A percentile compares a stretch with the other conserved stretches of the same genome.
Evolutionary conservation across 257 asterid genomes (phyloP).

Genomic region (Fraxinus excelsior): DNA sequence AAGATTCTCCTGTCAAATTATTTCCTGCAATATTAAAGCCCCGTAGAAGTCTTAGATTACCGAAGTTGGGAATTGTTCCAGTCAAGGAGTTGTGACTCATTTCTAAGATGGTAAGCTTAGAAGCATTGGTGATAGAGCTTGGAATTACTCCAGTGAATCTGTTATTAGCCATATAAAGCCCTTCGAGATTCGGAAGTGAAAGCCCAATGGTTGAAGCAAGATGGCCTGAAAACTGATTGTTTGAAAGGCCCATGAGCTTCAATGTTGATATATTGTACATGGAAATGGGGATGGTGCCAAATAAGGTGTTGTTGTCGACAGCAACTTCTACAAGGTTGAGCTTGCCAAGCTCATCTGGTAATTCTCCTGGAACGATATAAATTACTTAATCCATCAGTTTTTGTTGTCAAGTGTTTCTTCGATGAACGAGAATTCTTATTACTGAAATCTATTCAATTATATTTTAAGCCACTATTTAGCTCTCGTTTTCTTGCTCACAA

Average conservation of each 20-base stretch:
- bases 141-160: conserved; percentile 49
- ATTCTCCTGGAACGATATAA: conserved; percentile 23
- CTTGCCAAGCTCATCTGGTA: conserved; percentile 34
- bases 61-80: conserved; percentile 44
- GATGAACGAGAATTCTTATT: not conserved
- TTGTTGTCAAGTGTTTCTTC: not conserved
- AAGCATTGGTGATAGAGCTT: conserved; percentile 45
- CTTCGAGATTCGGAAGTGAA: conserved; percentile 34
- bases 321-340: not conserved
- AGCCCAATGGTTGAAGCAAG: conserved; percentile 38
- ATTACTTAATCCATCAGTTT: not conserved
- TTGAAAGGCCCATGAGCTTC: not conserved
- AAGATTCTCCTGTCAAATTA: conserved; percentile 43
- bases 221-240: conserved; percentile 38
- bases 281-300: conserved; percentile 6
- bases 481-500: not conserved
- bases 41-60: conserved; percentile 34
- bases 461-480: not conserved
- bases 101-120: conserved; percentile 32
- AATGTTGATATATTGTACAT: conserved; percentile 30
- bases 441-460: not conserved
- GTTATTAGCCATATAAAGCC: conserved; percentile 29
- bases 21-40: conserved; percentile 30
- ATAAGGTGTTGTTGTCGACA: not conserved
- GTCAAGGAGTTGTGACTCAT: conserved; percentile 26